Evolutionary conservation across 805 yeast genomes (phyloP).

Genomic region (Candida lessepsii): DNA sequence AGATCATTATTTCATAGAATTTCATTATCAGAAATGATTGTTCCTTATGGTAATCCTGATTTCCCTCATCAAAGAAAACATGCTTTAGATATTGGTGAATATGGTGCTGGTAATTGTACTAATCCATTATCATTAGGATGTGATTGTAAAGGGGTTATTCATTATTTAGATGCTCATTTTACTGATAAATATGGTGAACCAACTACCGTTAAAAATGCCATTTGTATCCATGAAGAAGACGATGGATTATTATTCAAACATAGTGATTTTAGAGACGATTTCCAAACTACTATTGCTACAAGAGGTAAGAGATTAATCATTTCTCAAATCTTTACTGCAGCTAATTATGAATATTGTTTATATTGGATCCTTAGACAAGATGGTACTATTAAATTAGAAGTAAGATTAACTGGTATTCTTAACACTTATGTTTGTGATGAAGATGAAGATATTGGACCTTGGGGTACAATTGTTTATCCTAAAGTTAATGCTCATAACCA

Average conservation of each 20-base stretch:
- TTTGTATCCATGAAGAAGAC: constrained; percentile 85
- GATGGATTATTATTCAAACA: constrained; percentile 79
- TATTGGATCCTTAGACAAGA: constrained; percentile 84
- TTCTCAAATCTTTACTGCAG: constrained; percentile 83
- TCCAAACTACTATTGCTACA: constrained; percentile 70
- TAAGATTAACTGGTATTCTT: constrained; percentile 78
- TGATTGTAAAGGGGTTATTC: constrained; percentile 84
- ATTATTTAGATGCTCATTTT: constrained; percentile 78
- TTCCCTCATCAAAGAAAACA: constrained; percentile 83
- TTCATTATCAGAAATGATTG: constrained; percentile 79
- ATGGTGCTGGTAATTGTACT: constrained; percentile 85
- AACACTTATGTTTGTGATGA: constrained; percentile 67
- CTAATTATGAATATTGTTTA: constrained; percentile 81
- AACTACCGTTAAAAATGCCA: constrained; percentile 69
- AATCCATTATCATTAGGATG: constrained; percentile 77
- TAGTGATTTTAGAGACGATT: constrained; percentile 80
- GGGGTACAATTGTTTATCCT: constrained; percentile 82
- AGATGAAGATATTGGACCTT: constrained; percentile 67
- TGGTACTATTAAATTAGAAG: constrained; percentile 77
- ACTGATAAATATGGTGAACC: constrained; percentile 67
- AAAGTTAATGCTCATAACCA: constrained; percentile 82
- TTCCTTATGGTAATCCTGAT: constrained; percentile 78
- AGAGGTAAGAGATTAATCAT: constrained; percentile 72
- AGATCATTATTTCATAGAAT: constrained; percentile 78
- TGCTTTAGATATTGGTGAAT: constrained; percentile 84